phyloP scores from a whole-genome alignment of 2,329 filamentous ascomycete species.

The Penicillium sclerotiorum region DNA sequence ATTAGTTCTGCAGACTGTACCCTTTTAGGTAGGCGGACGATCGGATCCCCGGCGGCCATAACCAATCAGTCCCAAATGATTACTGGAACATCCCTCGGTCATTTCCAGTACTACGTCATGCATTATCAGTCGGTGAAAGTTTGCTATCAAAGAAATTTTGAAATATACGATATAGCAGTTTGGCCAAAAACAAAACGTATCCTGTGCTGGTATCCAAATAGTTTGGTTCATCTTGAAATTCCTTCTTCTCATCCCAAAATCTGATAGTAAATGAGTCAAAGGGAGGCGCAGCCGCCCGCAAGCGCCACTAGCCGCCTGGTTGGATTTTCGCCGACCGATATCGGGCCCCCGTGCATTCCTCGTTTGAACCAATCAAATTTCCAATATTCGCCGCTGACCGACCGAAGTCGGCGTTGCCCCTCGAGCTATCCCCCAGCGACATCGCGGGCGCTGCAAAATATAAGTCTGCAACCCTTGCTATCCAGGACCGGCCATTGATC shows the following conservation, averaged over 20 bases:
- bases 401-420: conserved; percentile 41
- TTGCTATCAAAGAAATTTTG: too few relatives aligned
- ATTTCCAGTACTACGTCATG: conserved; percentile 19
- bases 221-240: neutral
- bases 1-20: too few relatives aligned
- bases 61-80: conserved; percentile 21
- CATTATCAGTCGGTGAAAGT: conserved; percentile 10
- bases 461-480: conserved; percentile 19
- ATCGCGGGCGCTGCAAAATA: conserved; percentile 38
- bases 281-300: conserved; percentile 15
- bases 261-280: neutral
- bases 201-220: too few relatives aligned
- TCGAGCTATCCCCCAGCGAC: conserved; percentile 35
- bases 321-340: conserved; percentile 21
- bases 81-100: conserved; percentile 14
- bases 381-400: conserved; percentile 36
- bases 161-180: neutral
- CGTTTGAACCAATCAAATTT: conserved; percentile 29
- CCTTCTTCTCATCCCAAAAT: neutral
- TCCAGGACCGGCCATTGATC: conserved; percentile 12
- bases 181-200: too few relatives aligned
- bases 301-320: conserved; percentile 23
- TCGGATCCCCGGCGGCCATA: conserved; percentile 13
- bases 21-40: too few relatives aligned
- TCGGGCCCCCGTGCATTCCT: conserved; percentile 15